Evolutionary conservation across 306 rosid genomes (phyloP), one percentile per base, ranked within the genome.

Genomic region (Comarum palustre): DNA sequence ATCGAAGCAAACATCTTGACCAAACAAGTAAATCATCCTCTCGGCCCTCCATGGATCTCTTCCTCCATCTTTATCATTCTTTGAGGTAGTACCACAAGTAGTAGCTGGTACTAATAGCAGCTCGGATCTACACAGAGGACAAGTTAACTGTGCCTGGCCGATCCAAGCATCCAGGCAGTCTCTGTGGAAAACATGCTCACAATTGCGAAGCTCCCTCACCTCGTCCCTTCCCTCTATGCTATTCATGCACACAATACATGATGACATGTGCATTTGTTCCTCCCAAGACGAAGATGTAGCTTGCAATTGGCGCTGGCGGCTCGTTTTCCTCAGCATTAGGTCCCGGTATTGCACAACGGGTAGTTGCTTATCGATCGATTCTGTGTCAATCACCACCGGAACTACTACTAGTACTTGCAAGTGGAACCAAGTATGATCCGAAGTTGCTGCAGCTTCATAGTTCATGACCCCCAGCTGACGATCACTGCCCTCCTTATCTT

Each of bases 81-180:
- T 58, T 27, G 32, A 4, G 29, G 3, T 58, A 24, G 32, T 5
- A 27, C 19, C 31, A 3, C 31, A 10, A 29, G 38, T 29, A 27
- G 55, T 38, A 16, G 15, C 34, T 0, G 70, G 62, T 54, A 29
- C 1, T 27, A 71, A 32, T 0, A 82, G 52, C 58, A 82, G 52
- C 58, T 51, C 71, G 5, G 85, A 78, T 66, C 77, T 71, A 15
- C 82, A 82, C 4, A 82, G 55, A 65, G 85, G 80, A 38, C 85
- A 82, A 12, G 66, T 74, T 1, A 2, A 22, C 17, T 67, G 80
- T 25, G 78, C 78, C 47, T 71, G 54, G 16, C 48, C 83, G 22
- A 82, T 43, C 86, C 75, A 82, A 59, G 25, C 65, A 72, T 75
- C 86, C 5, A 82, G 27, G 20, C 86, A 82, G 48, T 82, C 76